A percentile compares a stretch with the other conserved stretches of the same genome.
phyloP scores from a whole-genome alignment of 2,329 filamentous ascomycete species.

The Microcera coccophila region DNA sequence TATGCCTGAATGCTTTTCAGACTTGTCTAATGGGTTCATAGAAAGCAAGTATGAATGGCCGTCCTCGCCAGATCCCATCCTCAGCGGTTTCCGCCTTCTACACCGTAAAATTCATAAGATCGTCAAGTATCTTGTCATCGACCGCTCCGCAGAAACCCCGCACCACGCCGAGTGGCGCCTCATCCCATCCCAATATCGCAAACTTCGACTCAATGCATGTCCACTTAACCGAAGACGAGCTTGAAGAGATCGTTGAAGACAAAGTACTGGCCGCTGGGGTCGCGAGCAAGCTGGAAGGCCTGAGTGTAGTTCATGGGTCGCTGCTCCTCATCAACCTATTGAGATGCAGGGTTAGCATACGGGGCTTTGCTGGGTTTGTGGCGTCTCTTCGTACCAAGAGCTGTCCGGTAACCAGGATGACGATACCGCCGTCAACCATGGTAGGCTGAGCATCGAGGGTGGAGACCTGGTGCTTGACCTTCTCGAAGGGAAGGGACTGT shows the following conservation, averaged over 20 bases:
- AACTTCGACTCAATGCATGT: slow-evolving; percentile 13
- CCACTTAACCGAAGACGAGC: slow-evolving; percentile 64
- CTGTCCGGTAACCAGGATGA: slow-evolving; percentile 85
- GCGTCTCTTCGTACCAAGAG: slow-evolving; percentile 61
- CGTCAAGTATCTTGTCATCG: slow-evolving; percentile 14
- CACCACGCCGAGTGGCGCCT: neutral
- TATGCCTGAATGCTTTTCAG: slow-evolving; percentile 5
- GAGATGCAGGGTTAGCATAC: slow-evolving; percentile 4
- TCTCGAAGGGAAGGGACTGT: slow-evolving; percentile 73
- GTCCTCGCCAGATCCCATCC: slow-evolving; percentile 6
- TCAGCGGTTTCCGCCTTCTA: slow-evolving; percentile 1
- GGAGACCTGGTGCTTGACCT: slow-evolving; percentile 72
- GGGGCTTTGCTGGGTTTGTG: slow-evolving; percentile 1
- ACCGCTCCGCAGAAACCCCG: slow-evolving; percentile 7
- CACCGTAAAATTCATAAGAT: slow-evolving; percentile 22
- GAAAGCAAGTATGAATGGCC: slow-evolving; percentile 3
- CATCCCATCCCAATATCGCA: neutral
- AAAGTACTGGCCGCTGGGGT: slow-evolving; percentile 66
- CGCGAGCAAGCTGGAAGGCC: slow-evolving; percentile 77
- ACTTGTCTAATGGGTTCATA: slow-evolving; percentile 1
- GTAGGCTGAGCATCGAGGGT: slow-evolving; percentile 84
- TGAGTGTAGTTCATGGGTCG: slow-evolving; percentile 89
- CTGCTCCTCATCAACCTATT: slow-evolving; percentile 80
- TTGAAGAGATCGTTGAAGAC: slow-evolving; percentile 96
- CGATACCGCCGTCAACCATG: slow-evolving; percentile 59